These are phyloP conservation scores for Plasmopara muralis DNA, from an alignment of 352 stramenopile species.

Conservation along the genomic window DNA sequence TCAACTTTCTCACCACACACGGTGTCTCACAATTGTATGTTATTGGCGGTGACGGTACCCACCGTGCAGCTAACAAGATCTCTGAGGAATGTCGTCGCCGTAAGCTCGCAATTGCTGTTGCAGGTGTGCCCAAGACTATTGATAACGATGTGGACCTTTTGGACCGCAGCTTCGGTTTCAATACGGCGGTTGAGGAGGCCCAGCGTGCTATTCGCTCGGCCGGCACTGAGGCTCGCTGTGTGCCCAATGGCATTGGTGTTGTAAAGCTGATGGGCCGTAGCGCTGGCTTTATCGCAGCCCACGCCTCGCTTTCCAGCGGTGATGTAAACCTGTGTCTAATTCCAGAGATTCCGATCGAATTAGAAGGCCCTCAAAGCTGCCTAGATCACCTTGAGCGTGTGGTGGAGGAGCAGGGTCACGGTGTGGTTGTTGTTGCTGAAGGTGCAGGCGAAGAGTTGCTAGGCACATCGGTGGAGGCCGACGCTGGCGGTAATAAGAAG, in stretches of 20 bases:
- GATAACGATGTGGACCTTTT: slow-evolving; percentile 99
- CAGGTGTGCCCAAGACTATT: slow-evolving; percentile 98
- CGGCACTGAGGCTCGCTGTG: slow-evolving; percentile 92
- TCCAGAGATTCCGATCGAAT: slow-evolving; percentile 94
- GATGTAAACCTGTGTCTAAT: slow-evolving; percentile 98
- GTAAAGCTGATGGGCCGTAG: slow-evolving; percentile 99
- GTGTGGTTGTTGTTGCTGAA: slow-evolving; percentile 97
- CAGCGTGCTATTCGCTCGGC: slow-evolving; percentile 89
- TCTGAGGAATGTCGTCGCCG: slow-evolving; percentile 63
- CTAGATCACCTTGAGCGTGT: slow-evolving; percentile 88
- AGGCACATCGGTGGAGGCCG: slow-evolving; percentile 83
- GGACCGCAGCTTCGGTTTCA: slow-evolving; percentile 97
- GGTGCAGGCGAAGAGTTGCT: slow-evolving; percentile 94
- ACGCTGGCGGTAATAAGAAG: slow-evolving; percentile 94
- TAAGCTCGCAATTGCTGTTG: slow-evolving; percentile 90
- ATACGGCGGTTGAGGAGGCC: slow-evolving; percentile 94
- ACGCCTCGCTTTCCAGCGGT: slow-evolving; percentile 94
- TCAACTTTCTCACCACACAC: slow-evolving; percentile 86
- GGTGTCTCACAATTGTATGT: slow-evolving; percentile 95
- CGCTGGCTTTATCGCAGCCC: slow-evolving; percentile 95
- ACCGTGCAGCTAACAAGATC: slow-evolving; percentile 93
- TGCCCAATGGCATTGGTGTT: slow-evolving; percentile 97
- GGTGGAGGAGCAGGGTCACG: slow-evolving; percentile 94
- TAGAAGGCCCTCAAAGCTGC: slow-evolving; percentile 89
- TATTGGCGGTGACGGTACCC: slow-evolving; percentile 97